A percentile compares a stretch with the other conserved stretches of the same genome.
Conservation (phyloP, 1,139 yeast genomes). For the Candida anutae region DNA sequence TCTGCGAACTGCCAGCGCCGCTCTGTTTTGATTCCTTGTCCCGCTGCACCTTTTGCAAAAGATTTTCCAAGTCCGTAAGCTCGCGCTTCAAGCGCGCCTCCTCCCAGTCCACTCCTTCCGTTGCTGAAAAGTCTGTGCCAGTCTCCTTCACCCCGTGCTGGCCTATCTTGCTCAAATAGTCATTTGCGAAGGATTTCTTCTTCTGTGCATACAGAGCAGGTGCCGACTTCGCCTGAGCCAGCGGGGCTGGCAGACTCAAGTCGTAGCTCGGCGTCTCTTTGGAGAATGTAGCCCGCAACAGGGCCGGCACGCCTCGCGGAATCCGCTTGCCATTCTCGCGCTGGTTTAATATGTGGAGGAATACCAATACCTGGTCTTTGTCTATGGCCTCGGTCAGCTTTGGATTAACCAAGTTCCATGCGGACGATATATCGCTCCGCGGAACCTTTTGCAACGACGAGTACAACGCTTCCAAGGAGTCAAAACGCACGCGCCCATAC, state of each 20-base stretch:
- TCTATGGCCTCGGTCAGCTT: slow-evolving; percentile 81
- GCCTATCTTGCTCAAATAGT: slow-evolving; percentile 33
- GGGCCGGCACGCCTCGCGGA: slow-evolving; percentile 92
- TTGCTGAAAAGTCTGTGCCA: slow-evolving; percentile 70
- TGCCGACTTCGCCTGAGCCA: slow-evolving; percentile 1
- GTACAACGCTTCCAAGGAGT: slow-evolving; percentile 63
- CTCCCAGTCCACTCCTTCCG: slow-evolving; percentile 81
- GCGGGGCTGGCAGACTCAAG: slow-evolving; percentile 42
- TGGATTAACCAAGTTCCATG: slow-evolving; percentile 95
- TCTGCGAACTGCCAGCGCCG: slow-evolving; percentile 22
- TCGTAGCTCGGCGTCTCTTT: slow-evolving; percentile 80
- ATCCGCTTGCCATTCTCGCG: slow-evolving; percentile 81
- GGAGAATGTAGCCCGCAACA: slow-evolving; percentile 83
- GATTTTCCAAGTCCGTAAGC: slow-evolving; percentile 60
- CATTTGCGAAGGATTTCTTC: slow-evolving; percentile 28
- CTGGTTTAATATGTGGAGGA: slow-evolving; percentile 84
- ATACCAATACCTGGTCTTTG: slow-evolving; percentile 85
- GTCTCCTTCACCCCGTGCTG: slow-evolving; percentile 42
- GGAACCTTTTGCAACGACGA: slow-evolving; percentile 66
- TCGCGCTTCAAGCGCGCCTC: slow-evolving; percentile 78
- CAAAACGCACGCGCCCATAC: slow-evolving; percentile 77
- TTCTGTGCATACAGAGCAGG: slow-evolving; percentile 13
- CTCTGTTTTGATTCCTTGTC: slow-evolving; percentile 27
- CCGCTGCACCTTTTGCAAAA: slow-evolving; percentile 51
- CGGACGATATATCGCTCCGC: slow-evolving; percentile 76